Evolutionary conservation across 352 stramenopile species (phyloP).

Genomic region (Globisporangium canariense): DNA sequence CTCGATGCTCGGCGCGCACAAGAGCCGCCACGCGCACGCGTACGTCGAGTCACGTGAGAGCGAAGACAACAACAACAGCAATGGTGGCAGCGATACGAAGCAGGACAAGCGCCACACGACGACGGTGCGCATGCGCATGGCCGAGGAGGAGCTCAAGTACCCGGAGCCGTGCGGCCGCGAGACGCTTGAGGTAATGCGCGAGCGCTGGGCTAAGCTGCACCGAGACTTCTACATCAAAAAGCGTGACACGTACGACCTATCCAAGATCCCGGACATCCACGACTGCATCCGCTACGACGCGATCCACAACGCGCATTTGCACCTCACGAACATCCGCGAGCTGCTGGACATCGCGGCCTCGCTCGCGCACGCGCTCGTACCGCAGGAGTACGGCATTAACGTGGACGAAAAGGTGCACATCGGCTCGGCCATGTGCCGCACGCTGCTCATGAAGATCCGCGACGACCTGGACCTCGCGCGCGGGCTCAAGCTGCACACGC

Average conservation of each 20-base stretch:
- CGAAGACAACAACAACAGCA: slow-evolving; percentile 18
- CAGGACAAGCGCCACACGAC: slow-evolving; percentile 21
- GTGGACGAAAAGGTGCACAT: slow-evolving; percentile 86
- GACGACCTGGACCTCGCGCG: slow-evolving; percentile 83
- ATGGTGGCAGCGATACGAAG: slow-evolving; percentile 20
- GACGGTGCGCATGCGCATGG: slow-evolving; percentile 22
- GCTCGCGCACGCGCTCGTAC: slow-evolving; percentile 88
- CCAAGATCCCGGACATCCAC: slow-evolving; percentile 98
- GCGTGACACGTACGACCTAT: slow-evolving; percentile 92
- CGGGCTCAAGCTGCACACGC: slow-evolving; percentile 65
- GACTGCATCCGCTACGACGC: slow-evolving; percentile 98
- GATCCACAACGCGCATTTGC: slow-evolving; percentile 96
- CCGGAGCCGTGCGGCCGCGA: slow-evolving; percentile 81
- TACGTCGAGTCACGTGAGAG: slow-evolving; percentile 41
- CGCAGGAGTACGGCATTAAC: slow-evolving; percentile 89
- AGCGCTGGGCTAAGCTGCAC: slow-evolving; percentile 93
- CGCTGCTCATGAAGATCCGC: slow-evolving; percentile 86
- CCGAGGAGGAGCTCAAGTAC: slow-evolving; percentile 63
- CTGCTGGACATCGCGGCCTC: slow-evolving; percentile 93
- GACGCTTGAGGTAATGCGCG: slow-evolving; percentile 85
- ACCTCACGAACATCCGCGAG: slow-evolving; percentile 91
- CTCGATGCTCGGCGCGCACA: slow-evolving; percentile 32
- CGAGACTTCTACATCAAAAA: slow-evolving; percentile 96
- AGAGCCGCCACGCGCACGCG: slow-evolving; percentile 52
- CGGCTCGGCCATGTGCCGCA: slow-evolving; percentile 84